Percentiles rank a stretch among this genome's conserved stretches.
phyloP scores from a whole-genome alignment of 495 filamentous ascomycete genomes.

The Aspergillus cristatus region DNA sequence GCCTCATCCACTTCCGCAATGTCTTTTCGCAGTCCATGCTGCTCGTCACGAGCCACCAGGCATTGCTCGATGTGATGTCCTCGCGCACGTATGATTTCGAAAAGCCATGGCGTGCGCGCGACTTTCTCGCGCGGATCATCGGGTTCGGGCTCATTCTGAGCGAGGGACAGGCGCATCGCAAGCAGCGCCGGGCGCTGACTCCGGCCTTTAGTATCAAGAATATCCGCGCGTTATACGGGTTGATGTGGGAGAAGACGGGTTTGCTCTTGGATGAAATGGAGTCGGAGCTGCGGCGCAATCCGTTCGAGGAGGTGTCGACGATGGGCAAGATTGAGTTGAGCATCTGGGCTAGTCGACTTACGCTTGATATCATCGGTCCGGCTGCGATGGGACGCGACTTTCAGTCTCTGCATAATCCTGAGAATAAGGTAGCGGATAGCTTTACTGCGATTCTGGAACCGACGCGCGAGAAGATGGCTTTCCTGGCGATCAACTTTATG shows the following conservation, averaged over 20 bases:
- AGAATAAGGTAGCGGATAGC: slow-evolving; percentile 54
- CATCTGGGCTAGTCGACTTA: slow-evolving; percentile 59
- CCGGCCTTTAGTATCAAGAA: slow-evolving; percentile 79
- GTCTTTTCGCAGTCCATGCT: slow-evolving; percentile 21
- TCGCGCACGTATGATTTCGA: slow-evolving; percentile 47
- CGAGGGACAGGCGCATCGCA: slow-evolving; percentile 68
- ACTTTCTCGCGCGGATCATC: slow-evolving; percentile 56
- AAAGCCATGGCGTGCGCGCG: slow-evolving; percentile 35
- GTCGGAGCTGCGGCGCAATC: slow-evolving; percentile 27
- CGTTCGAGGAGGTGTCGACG: slow-evolving; percentile 32
- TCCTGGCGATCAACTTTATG: slow-evolving; percentile 38
- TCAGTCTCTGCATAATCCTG: slow-evolving; percentile 52
- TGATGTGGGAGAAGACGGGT: slow-evolving; percentile 63
- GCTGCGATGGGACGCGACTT: slow-evolving; percentile 80
- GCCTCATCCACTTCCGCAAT: slow-evolving; percentile 68
- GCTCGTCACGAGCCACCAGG: slow-evolving; percentile 33
- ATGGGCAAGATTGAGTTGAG: slow-evolving; percentile 55
- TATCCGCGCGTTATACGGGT: slow-evolving; percentile 69
- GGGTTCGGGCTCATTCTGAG: slow-evolving; percentile 72
- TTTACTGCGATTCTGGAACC: slow-evolving; percentile 52
- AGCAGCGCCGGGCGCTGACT: slow-evolving; percentile 67
- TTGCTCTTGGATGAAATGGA: slow-evolving; percentile 29
- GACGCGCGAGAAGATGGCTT: slow-evolving; percentile 35
- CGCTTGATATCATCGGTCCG: slow-evolving; percentile 80
- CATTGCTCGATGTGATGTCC: slow-evolving; percentile 45